A percentile compares a stretch with the other conserved stretches of the same genome.
These are phyloP conservation scores for Noccaea caerulescens DNA, from an alignment of 345 rosid species.

Conservation along the genomic window DNA sequence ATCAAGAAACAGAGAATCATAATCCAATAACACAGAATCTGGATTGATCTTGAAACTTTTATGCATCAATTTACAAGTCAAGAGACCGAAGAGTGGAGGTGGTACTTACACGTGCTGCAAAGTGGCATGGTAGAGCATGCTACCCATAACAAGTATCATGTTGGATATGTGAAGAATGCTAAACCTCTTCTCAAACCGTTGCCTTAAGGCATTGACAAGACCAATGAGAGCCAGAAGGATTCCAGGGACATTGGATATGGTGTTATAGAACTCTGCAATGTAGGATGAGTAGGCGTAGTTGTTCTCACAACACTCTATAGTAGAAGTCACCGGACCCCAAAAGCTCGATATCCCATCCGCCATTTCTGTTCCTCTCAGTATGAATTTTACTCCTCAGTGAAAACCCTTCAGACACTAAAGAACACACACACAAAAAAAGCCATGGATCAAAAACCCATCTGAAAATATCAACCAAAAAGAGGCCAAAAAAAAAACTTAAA, in stretches of 20 bases:
- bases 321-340: constrained; percentile 95
- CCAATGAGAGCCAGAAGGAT: constrained; percentile 83
- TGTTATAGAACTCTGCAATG: constrained; percentile 90
- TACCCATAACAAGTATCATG: constrained; percentile 87
- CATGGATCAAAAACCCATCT: neutral
- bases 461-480: neutral
- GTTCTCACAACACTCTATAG: constrained; percentile 82
- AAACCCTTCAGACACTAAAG: constrained; percentile 27
- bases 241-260: constrained; percentile 74
- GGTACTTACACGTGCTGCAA: constrained; percentile 71
- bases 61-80: neutral
- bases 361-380: constrained; percentile 54
- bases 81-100: neutral
- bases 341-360: constrained; percentile 75
- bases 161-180: constrained; percentile 88
- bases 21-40: neutral
- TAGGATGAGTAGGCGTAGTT: constrained; percentile 77
- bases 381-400: constrained; percentile 8
- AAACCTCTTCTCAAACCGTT: constrained; percentile 94
- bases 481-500: neutral
- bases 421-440: neutral
- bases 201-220: constrained; percentile 81
- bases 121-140: constrained; percentile 89
- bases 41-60: neutral
- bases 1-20: neutral